Percentiles rank a stretch among this genome's conserved stretches.
Evolutionary conservation across 305 asterid species (phyloP).

Genomic region (Fraxinus ornus): DNA sequence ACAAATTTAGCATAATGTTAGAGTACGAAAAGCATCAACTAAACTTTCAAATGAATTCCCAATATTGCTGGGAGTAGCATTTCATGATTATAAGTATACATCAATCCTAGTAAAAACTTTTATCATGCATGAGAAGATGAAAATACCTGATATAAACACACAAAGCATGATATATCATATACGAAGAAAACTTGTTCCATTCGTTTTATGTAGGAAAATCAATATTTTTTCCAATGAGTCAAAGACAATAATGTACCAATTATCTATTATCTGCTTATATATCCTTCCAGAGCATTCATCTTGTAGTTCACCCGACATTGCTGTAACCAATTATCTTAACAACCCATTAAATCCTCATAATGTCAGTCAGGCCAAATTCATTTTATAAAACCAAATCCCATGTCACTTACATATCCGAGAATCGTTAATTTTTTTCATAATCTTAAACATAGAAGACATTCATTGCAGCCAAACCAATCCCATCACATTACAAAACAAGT

Average conservation of each 20-base stretch:
- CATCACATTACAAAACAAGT: neutral
- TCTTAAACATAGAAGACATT: neutral
- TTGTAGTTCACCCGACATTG: neutral
- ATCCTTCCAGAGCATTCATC: neutral
- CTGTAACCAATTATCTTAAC: neutral
- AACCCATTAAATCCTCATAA: constrained; percentile 1
- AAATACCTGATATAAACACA: neutral
- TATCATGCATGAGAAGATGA: neutral
- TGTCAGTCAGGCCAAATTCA: neutral
- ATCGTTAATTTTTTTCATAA: neutral
- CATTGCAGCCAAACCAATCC: neutral
- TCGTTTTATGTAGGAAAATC: neutral
- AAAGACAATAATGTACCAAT: neutral
- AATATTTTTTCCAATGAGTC: neutral
- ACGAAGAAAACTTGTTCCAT: neutral
- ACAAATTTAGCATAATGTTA: neutral
- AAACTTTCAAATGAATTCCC: neutral
- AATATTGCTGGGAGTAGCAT: neutral
- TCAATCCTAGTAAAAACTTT: neutral
- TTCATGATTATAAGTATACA: neutral
- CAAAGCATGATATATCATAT: neutral
- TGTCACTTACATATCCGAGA: neutral
- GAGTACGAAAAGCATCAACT: neutral
- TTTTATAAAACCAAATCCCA: neutral
- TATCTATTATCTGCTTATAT: neutral